phyloP scores from a whole-genome alignment of 1,284 basidiomycete genomes.

The Cryptococcus depauperatus region DNA sequence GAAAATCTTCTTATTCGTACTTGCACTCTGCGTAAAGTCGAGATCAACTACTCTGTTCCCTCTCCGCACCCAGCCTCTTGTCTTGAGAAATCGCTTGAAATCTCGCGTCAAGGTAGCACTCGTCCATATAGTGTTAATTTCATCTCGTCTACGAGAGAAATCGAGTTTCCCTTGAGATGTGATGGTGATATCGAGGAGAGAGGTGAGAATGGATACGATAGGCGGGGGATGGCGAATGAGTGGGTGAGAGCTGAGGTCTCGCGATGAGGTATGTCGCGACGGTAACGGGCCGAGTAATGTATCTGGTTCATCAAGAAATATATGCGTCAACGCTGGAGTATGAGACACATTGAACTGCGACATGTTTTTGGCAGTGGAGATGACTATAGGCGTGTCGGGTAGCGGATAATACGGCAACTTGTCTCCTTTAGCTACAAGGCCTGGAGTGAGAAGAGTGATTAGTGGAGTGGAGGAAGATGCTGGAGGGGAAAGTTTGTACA shows the following conservation, averaged over 20 bases:
- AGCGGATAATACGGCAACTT: background rate
- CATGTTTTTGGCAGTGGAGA: conserved; percentile 17
- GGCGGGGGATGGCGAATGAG: conserved; percentile 25
- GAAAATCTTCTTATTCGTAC: conserved; percentile 9
- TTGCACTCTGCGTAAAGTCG: conserved; percentile 20
- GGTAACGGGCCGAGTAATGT: conserved; percentile 24
- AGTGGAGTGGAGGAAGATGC: conserved; percentile 1
- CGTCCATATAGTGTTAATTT: conserved; percentile 25
- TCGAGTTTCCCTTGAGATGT: conserved; percentile 9
- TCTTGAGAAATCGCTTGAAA: conserved; percentile 19
- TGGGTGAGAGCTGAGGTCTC: conserved; percentile 4
- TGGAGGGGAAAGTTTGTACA: conserved; percentile 10
- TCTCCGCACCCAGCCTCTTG: conserved; percentile 26
- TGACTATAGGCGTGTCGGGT: conserved; percentile 12
- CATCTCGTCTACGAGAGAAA: conserved; percentile 10
- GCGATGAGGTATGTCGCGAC: conserved; percentile 2
- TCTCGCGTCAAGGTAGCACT: conserved; percentile 20
- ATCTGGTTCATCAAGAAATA: conserved; percentile 35
- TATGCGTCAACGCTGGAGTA: conserved; percentile 10
- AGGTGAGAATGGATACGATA: conserved; percentile 14
- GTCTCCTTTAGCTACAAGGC: background rate
- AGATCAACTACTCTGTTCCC: conserved; percentile 16
- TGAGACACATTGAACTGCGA: conserved; percentile 3
- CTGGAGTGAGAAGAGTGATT: background rate
- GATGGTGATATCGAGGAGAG: background rate